Evolutionary conservation across 2,329 filamentous ascomycete species (phyloP).

Genomic region (Gnomoniopsis smithogilvyi): DNA sequence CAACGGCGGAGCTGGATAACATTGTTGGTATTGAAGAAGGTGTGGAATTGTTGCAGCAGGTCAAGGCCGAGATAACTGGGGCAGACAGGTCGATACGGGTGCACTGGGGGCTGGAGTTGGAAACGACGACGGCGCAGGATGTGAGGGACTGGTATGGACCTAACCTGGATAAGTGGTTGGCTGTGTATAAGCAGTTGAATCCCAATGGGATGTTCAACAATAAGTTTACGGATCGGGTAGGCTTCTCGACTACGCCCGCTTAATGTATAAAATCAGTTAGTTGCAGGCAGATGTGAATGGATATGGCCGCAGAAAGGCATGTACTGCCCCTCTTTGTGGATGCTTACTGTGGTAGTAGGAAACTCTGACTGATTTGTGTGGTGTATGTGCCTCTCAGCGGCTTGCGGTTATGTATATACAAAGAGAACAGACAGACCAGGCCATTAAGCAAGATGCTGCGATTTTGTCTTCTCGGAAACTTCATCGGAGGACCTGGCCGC

Average conservation of each 20-base stretch:
- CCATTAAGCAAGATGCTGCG: too few species aligned
- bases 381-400: too few species aligned
- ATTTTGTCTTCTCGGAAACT: not conserved
- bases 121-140: constrained; percentile 20
- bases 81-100: constrained; percentile 17
- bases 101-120: constrained; percentile 26
- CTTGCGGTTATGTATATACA: too few species aligned
- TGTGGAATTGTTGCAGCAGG: constrained; percentile 14
- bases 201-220: constrained; percentile 27
- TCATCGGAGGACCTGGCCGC: not conserved
- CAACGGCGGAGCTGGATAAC: constrained; percentile 24
- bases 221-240: constrained; percentile 23
- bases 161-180: constrained; percentile 21
- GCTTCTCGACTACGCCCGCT: not conserved
- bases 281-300: too few species aligned
- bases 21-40: constrained; percentile 21
- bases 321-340: too few species aligned
- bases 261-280: too few species aligned
- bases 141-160: constrained; percentile 22
- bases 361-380: too few species aligned
- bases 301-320: too few species aligned
- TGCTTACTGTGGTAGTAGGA: too few species aligned
- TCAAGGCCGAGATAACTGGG: constrained; percentile 22
- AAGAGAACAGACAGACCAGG: too few species aligned
- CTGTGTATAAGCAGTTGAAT: constrained; percentile 21